These are phyloP conservation scores for Cyclotella sp. DNA, from an alignment of 108 stramenopile genomes.

Conservation along the genomic window DNA sequence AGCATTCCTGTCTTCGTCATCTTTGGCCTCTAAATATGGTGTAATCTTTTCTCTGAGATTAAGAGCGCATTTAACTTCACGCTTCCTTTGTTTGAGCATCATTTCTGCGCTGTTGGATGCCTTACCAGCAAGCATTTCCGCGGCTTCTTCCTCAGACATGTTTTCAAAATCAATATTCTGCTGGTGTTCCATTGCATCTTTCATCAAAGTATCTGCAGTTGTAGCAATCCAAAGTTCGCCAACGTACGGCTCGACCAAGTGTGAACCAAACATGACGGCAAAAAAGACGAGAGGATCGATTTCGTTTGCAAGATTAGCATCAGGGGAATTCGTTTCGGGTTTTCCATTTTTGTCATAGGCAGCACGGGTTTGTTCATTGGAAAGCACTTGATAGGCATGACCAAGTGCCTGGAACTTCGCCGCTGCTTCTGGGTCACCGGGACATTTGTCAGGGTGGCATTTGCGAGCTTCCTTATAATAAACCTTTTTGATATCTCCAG, in stretches of 20 bases:
- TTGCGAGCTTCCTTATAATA: slow-evolving; percentile 89
- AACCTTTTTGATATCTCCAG: slow-evolving; percentile 90
- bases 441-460: slow-evolving; percentile 90
- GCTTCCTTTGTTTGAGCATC: slow-evolving; percentile 72
- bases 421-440: slow-evolving; percentile 85
- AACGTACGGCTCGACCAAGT: slow-evolving; percentile 82
- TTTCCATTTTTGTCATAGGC: slow-evolving; percentile 88
- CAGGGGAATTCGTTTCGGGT: slow-evolving; percentile 50
- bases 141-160: slow-evolving; percentile 64
- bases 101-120: slow-evolving; percentile 36
- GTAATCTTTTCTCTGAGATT: slow-evolving; percentile 70
- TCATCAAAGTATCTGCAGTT: slow-evolving; percentile 79
- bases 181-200: slow-evolving; percentile 64
- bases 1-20: slow-evolving; percentile 45
- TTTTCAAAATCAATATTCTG: slow-evolving; percentile 50
- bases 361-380: slow-evolving; percentile 81
- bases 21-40: slow-evolving; percentile 65
- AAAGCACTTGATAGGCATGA: slow-evolving; percentile 91
- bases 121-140: slow-evolving; percentile 39
- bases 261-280: slow-evolving; percentile 89
- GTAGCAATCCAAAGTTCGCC: slow-evolving; percentile 90
- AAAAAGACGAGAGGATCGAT: slow-evolving; percentile 90
- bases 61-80: slow-evolving; percentile 76
- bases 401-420: slow-evolving; percentile 89
- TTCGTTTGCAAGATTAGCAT: slow-evolving; percentile 61